Evolutionary conservation across 129 eudicot genomes (phyloP), one percentile per base, ranked within the genome.

Genomic region (Pittosporum tobira): DNA sequence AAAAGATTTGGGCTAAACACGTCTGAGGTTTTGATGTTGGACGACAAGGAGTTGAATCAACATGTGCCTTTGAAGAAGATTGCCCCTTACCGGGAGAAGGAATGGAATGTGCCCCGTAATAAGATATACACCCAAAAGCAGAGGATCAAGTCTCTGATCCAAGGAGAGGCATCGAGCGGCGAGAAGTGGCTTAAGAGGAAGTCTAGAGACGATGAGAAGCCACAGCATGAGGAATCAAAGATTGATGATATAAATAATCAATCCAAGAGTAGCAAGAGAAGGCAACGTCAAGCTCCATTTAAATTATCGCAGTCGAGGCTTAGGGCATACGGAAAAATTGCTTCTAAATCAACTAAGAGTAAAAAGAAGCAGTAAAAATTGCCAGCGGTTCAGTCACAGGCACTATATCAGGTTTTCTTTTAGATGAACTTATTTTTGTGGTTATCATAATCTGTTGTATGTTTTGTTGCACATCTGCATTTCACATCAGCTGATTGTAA

Each of bases 1-100:
- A 75, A 73, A 47, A 66, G 63, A 30, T 91, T 66, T 42, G 96
- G 94, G 36, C 57, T 91, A 37, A 81, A 44, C 46, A 36, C 90
- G 0, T 68, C 49, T 51, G 96, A 91, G 9, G 62, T 91, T 34
- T 28, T 91, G 10, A 14, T 24, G 38, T 56, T 81, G 66, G 98
- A 86, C 59, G 96, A 86, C 29, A 83, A 86, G 68, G 98, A 89
- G 48, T 73, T 89, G 64, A 89, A 89, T 75, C 95, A 85, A 52
- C 74, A 72, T 29, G 77, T 89, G 61, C 70, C 98, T 23, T 69
- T 86, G 61, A 90, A 85, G 77, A 90, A 90, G 66, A 13, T 90
- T 60, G 98, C 98, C 11, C 80, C 98, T 23, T 90, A 90, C 19
- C 73, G 80, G 64, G 95, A 90, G 48, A 73, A 80, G 34, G 95